Evolutionary conservation across 2,329 filamentous ascomycete genomes (phyloP).

Genomic region (Cadophora malorum): DNA sequence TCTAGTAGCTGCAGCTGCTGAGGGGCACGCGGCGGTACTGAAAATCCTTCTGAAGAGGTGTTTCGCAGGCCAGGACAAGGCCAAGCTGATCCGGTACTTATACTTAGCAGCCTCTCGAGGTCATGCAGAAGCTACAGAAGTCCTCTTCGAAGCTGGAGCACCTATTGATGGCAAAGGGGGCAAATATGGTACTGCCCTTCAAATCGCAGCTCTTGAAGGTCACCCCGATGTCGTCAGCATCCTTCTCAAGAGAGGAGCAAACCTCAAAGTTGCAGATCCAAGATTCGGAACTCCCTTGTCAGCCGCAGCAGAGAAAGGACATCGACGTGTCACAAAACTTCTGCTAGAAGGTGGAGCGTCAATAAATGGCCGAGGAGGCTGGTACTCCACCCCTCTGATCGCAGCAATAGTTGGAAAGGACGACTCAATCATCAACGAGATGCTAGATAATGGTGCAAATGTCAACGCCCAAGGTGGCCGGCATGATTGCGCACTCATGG

Average conservation of each 20-base stretch:
- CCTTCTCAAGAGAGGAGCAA: constrained; percentile 21
- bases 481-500: constrained; percentile 12
- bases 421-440: constrained; percentile 16
- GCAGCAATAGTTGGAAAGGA: constrained; percentile 14
- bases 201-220: constrained; percentile 24
- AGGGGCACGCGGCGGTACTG: background rate
- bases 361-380: constrained; percentile 12
- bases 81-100: background rate
- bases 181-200: constrained; percentile 21
- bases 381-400: constrained; percentile 12
- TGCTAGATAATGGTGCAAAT: constrained; percentile 13
- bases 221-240: constrained; percentile 21
- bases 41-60: constrained; percentile 14
- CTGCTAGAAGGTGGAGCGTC: constrained; percentile 6
- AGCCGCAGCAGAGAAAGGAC: constrained; percentile 15
- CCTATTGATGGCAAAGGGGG: constrained; percentile 14
- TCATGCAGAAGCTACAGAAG: constrained; percentile 8
- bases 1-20: background rate
- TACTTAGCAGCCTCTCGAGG: constrained; percentile 18
- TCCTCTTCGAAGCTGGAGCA: background rate
- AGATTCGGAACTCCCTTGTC: constrained; percentile 6
- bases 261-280: constrained; percentile 15
- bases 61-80: constrained; percentile 7
- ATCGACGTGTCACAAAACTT: constrained; percentile 7
- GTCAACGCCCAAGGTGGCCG: constrained; percentile 15